Evolutionary conservation across 2,329 filamentous ascomycete genomes (phyloP), one percentile per base, ranked within the genome.

Genomic region (Trichophyton verrucosum): DNA sequence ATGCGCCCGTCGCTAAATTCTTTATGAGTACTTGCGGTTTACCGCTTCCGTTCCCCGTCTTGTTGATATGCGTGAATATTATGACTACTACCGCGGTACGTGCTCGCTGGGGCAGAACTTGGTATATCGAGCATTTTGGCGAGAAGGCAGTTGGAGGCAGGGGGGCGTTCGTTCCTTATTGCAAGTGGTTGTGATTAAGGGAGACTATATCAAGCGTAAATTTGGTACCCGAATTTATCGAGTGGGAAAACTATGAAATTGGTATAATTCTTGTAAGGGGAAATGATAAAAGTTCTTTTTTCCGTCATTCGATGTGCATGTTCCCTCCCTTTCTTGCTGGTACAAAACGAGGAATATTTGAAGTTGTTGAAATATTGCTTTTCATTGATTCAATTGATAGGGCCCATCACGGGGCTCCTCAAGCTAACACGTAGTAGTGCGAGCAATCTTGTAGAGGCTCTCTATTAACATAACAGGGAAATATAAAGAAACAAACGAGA

Each of bases 81-180:
- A 76, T 99, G 58, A 76, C 85, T n/a, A 86, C 88, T 7, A 99
- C 97, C 92, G 72, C 95, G 64, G 92, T 94, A 9, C 80, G 94
- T 68, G 91, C 94, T 15, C 76, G 94, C 59, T 83, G 84, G 65
- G 92, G 92, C 24, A 85, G 84, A 73, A 78, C 80, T 68, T 99
- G 94, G 94, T 99, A 99, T 74, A 77, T 86, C 61, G 81, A 89
- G 69, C 89, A 81, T 73, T 99, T 99, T 80, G 92, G 92, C 9
- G 84, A 86, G 76, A 86, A 95, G 57, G 87, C 86, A 74, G 82
- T 96, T 64, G 83, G 82, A 57, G 82, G 81, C 33, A 83, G 86
- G 71, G 91, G 89, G 76, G 89, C 89, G 3, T 82, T 92, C 30
- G 80, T 88, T 67, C 86, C 86, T 24, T 80, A 80, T 24, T 66